Evolutionary conservation across 2,329 filamentous ascomycete genomes (phyloP).

Genomic region (Monosporascus sp.): DNA sequence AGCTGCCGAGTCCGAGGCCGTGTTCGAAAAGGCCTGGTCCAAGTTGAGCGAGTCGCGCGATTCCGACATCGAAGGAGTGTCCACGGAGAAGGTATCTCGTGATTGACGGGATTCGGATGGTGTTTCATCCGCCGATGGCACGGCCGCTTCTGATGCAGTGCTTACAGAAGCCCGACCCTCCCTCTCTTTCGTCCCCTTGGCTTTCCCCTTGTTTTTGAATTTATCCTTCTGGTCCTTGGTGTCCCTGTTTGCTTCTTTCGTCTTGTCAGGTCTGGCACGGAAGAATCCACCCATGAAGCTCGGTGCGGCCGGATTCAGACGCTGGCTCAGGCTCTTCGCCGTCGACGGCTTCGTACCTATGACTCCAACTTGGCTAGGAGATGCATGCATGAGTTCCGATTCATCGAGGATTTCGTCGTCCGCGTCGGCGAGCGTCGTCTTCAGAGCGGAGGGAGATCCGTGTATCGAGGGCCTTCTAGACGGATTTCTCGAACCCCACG

Average conservation of each 20-base stretch:
- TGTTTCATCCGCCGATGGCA: slow-evolving; percentile 41
- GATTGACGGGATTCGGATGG: slow-evolving; percentile 50
- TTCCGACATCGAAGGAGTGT: slow-evolving; percentile 56
- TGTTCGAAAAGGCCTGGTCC: slow-evolving; percentile 52
- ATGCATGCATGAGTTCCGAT: slow-evolving; percentile 48
- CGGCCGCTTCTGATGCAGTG: slow-evolving; percentile 34
- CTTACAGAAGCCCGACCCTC: slow-evolving; percentile 29
- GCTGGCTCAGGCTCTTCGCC: slow-evolving; percentile 49
- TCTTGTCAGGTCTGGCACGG: slow-evolving; percentile 33
- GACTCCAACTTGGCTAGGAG: slow-evolving; percentile 57
- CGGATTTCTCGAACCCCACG: slow-evolving; percentile 58
- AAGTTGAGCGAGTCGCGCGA: slow-evolving; percentile 55
- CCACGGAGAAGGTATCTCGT: slow-evolving; percentile 51
- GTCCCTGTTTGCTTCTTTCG: slow-evolving; percentile 28
- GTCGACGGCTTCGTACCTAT: slow-evolving; percentile 73
- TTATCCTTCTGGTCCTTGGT: slow-evolving; percentile 20
- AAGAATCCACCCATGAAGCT: slow-evolving; percentile 76
- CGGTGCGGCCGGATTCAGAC: slow-evolving; percentile 82
- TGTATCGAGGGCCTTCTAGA: slow-evolving; percentile 80
- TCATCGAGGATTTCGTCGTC: slow-evolving; percentile 61
- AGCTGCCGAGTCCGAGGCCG: slow-evolving; percentile 47
- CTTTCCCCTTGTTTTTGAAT: slow-evolving; percentile 34
- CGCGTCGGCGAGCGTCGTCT: slow-evolving; percentile 57
- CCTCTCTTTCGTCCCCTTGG: slow-evolving; percentile 32
- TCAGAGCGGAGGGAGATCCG: slow-evolving; percentile 61